Evolutionary conservation across 176 grass and related monocot species (phyloP), one percentile per base, ranked within the genome.

Genomic region (Triticum dicoccoides): DNA sequence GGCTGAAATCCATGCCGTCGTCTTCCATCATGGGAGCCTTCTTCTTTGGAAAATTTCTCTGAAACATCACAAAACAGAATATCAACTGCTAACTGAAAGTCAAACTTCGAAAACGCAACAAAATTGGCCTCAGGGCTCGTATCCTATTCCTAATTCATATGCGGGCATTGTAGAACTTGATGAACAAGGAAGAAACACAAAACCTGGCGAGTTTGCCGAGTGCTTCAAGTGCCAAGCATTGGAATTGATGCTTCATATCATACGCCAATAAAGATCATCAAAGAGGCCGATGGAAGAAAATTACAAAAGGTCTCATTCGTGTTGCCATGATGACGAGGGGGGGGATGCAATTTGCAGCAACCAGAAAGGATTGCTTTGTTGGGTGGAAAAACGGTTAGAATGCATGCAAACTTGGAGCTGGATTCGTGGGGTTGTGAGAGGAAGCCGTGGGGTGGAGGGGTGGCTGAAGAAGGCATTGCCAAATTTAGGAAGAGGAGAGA

Each of bases 1-100:
- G 89, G 45, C 89, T 90, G 74, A 90, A 90, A 86, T 87, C 89
- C 89, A 90, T 90, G 74, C 67, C 74, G 27, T 77, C 89, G 85
- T 87, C 80, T 25, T 79, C 67, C 78, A 61, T 89, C 12, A n/a
- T 73, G 8, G 2, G 42, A 47, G 23, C 21, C 10, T 88, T 32
- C 5, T 41, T 32, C 23, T 44, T 73, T 32, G 6, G 58, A 49
- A 9, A 20, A 65, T 5, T 72, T 85, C 73, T 65, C 84, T 90
- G 89, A 83, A 90, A 87, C 18, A 47, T 82, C 47, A 81, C 39
- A 56, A 32, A 59, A 66, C 56, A 73, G 17, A 73, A 32, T 24
- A 75, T 89, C 82, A 80, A 29, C 15, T 9, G 29, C 34, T 27
- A 58, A 52, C 44, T 29, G 41, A 45, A 29, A 49, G 23, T 74